Evolutionary conservation across 805 yeast genomes (phyloP), one percentile per base, ranked within the genome.

Genomic region (Yamadazyma philogaea): DNA sequence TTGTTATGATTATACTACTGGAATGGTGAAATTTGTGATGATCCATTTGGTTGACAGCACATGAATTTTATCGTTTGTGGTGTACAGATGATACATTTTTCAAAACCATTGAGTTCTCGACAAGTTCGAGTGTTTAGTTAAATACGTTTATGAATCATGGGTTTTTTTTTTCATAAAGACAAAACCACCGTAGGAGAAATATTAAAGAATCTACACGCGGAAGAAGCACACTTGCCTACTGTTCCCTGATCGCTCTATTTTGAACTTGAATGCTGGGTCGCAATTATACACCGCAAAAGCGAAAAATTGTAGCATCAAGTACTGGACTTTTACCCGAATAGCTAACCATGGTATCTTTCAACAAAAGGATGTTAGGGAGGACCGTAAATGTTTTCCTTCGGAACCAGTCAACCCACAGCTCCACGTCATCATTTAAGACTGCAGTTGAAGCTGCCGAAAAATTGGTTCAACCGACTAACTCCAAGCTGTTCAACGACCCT

Each of bases 381-480:
- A 18, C 24, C 19, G 10, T 36, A 7, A 36, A 26, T 31, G 39
- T 36, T 8, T 26, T 26, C 18, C 17, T 36, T 27, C 39, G 39
- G 15, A 36, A 12, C 15, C 31, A 36, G 19, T 26, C 32, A 21
- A 30, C 16, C 21, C 17, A 34, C n/a, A 18, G 2, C 5, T 20
- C 28, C 11, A 24, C 37, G 18, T 42, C 47, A 11, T 43, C 68
- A 3, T 70, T 68, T 48, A 51, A 54, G 33, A 65, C 87, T 1
- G 93, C 91, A 2, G 68, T 86, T 37, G 79, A 78, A 46, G 71
- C 89, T 2, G 93, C 88, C 1, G 87, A 85, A 49, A 80, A 76
- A 51, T 63, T 86, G 53, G 91, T 86, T 12, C 84, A 84, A 40
- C 89, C 90, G 1, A 50, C 55, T 11, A 53, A 72, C 17, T 45